Percentiles rank a stretch among this genome's conserved stretches.
Evolutionary conservation across 805 yeast genomes (phyloP).

Genomic region (Aciculoconidium aculeatum): DNA sequence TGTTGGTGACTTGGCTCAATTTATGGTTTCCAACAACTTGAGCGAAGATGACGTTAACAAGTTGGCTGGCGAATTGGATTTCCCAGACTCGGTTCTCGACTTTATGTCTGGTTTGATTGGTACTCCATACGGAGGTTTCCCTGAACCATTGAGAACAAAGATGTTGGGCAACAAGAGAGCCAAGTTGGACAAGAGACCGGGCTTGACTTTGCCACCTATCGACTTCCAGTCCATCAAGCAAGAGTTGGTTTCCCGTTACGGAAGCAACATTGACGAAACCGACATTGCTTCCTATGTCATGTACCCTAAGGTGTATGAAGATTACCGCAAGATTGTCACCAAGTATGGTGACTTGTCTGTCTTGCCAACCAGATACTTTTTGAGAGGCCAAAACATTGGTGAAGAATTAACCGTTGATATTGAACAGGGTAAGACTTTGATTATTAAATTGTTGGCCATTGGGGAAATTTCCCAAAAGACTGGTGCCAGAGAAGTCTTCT

Average conservation of each 20-base stretch:
- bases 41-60: conserved; percentile 78
- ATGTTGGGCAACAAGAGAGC: conserved; percentile 88
- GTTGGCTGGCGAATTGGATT: conserved; percentile 86
- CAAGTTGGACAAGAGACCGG: conserved; percentile 87
- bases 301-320: conserved; percentile 98
- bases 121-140: conserved; percentile 99
- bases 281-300: conserved; percentile 94
- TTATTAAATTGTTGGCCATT: conserved; percentile 85
- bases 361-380: conserved; percentile 86
- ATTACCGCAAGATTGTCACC: conserved; percentile 65
- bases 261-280: conserved; percentile 63
- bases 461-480: conserved; percentile 82
- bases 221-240: conserved; percentile 66
- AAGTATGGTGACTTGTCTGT: conserved; percentile 90
- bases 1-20: conserved; percentile 99
- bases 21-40: conserved; percentile 95
- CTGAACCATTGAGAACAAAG: conserved; percentile 94
- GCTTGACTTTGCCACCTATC: conserved; percentile 80
- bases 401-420: conserved; percentile 87
- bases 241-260: conserved; percentile 74
- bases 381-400: conserved; percentile 80
- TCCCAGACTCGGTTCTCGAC: conserved; percentile 98
- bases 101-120: conserved; percentile 99
- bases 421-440: conserved; percentile 91
- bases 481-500: conserved; percentile 93